Base-by-base conservation (phyloP, 768 basidiomycete species). In the Suillus subalutaceus region DNA sequence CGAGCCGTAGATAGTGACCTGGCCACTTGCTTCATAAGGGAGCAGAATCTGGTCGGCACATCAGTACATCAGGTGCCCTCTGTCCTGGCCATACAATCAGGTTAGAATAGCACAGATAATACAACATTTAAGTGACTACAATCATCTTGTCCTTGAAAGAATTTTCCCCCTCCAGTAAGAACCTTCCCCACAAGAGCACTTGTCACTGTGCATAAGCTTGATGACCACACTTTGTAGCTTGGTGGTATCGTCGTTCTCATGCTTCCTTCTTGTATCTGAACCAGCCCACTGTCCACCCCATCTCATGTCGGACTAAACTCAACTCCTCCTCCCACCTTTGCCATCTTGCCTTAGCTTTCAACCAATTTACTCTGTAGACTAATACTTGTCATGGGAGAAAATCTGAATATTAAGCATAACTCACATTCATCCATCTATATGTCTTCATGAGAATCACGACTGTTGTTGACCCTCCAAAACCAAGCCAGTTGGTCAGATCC, bases 321-420 rank as follows among this genome's bases (percentile, higher is more conserved):
- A 69, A 16, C 61, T 73, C 72, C 41, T 73, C 70, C 16, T 62
- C 41, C 72, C 72, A 73, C 62, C 68, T n/a, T 26, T 71, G 52
- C 15, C 41, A 60, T 37, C 63, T 66, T 18, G 72, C 72, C 62
- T 65, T 69, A 32, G 72, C 70, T 57, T 65, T 59, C n/a, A 65
- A 56, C 64, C 64, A 65, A 38, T 58, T 64, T 7, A 64, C 55
- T 6, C 63, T 15, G 15, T 57, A 64, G n/a, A 64, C 63, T 64
- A 30, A 63, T 37, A 65, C 59, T 44, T n/a, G 41, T 40, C 13
- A 40, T 40, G 40, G 2, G 26, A 40, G 40, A 40, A 40, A 12
- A 40, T 40, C 15, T 9, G 13, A 9, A n/a, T 59, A 46, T 62
- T 62, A 32, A 9, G 10, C 37, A 41, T 16, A 5, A 65, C 30